These are phyloP conservation scores for Parafenestella ontariensis DNA, from an alignment of 2,329 filamentous ascomycete genomes.

Conservation along the genomic window DNA sequence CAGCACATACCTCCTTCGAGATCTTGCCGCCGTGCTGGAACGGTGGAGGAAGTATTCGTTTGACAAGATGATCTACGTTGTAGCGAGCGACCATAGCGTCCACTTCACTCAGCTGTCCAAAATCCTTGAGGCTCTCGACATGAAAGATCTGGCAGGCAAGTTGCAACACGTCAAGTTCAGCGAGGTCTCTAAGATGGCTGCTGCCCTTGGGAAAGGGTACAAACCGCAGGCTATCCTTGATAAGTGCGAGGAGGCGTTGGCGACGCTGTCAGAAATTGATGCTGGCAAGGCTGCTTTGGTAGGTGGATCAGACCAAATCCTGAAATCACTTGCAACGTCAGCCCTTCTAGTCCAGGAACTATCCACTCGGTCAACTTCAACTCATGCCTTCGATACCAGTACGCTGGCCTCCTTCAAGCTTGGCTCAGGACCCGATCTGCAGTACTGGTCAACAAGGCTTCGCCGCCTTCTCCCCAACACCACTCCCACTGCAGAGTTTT, in stretches of 20 bases:
- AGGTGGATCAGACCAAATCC: constrained; percentile 16
- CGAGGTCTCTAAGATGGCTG: constrained; percentile 60
- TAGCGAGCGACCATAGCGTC: constrained; percentile 72
- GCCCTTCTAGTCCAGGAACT: constrained; percentile 40
- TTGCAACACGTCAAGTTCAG: constrained; percentile 80
- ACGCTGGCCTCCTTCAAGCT: constrained; percentile 37
- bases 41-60: constrained; percentile 68
- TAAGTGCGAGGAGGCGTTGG: constrained; percentile 29
- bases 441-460: constrained; percentile 40
- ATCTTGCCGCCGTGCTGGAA: constrained; percentile 76
- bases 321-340: constrained; percentile 24
- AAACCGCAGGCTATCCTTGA: constrained; percentile 71
- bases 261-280: constrained; percentile 20
- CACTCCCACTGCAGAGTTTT: constrained; percentile 14
- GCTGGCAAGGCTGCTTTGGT: constrained; percentile 26
- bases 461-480: constrained; percentile 21
- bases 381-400: constrained; percentile 34
- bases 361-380: constrained; percentile 25
- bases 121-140: constrained; percentile 74
- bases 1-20: constrained; percentile 78
- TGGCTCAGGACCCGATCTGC: constrained; percentile 38
- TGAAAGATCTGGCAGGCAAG: constrained; percentile 71
- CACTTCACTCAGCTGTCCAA: constrained; percentile 79
- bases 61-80: constrained; percentile 82
- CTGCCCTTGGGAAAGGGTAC: constrained; percentile 68